Conservation (phyloP, 2,329 filamentous ascomycete genomes). For the Calonectria honghensis region DNA sequence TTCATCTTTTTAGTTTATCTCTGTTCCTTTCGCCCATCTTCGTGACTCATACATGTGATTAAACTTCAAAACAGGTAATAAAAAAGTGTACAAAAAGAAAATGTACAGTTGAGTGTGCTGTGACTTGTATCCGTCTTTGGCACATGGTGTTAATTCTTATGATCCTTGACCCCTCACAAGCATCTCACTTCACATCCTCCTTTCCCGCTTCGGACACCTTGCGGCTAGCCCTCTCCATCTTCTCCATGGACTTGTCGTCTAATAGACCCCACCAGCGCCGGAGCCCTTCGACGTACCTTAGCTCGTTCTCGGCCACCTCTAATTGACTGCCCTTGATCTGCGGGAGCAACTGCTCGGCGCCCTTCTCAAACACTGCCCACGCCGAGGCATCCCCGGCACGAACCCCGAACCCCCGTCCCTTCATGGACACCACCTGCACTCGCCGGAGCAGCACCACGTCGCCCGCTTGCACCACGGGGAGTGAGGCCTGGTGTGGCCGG, state of each 20-base stretch:
- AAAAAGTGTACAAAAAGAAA: neutral
- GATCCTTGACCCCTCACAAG: constrained; percentile 31
- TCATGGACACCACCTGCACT: constrained; percentile 73
- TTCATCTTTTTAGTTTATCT: constrained; percentile 36
- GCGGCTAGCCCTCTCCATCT: constrained; percentile 68
- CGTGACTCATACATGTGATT: constrained; percentile 39
- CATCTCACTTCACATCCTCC: constrained; percentile 53
- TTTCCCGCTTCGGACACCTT: constrained; percentile 57
- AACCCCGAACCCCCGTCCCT: constrained; percentile 73
- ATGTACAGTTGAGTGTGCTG: constrained; percentile 15
- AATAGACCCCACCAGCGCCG: constrained; percentile 70
- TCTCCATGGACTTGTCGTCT: constrained; percentile 67
- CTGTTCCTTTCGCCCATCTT: constrained; percentile 32
- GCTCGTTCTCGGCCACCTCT: constrained; percentile 72
- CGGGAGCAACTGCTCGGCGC: constrained; percentile 62
- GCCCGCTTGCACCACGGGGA: constrained; percentile 73
- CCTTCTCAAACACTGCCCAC: constrained; percentile 77
- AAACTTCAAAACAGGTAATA: constrained; percentile 20
- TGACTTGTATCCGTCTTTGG: constrained; percentile 17
- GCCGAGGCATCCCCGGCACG: constrained; percentile 73
- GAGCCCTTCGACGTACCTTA: constrained; percentile 68
- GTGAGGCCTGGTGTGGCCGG: constrained; percentile 73
- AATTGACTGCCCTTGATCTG: constrained; percentile 77
- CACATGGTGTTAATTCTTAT: constrained; percentile 30
- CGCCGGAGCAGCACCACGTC: constrained; percentile 76